Conservation (phyloP, 805 yeast genomes). For the Ogataea methylovora region DNA sequence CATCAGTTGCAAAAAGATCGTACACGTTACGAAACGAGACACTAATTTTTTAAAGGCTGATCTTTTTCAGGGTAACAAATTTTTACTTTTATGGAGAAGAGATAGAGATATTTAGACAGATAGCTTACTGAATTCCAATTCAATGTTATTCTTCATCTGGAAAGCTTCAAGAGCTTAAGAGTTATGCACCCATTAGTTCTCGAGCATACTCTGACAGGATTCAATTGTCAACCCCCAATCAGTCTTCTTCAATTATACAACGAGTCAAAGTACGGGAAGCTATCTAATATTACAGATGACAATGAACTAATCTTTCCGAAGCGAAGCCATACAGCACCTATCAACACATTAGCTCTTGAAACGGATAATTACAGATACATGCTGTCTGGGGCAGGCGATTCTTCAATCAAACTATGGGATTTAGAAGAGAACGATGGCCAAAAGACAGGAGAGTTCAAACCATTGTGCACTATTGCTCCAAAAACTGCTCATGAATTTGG, state of each 20-base stretch:
- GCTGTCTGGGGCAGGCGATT: conserved; percentile 70
- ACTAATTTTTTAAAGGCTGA: too few species aligned
- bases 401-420: conserved; percentile 64
- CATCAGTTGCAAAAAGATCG: too few species aligned
- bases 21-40: too few species aligned
- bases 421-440: conserved; percentile 22
- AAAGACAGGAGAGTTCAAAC: conserved; percentile 8
- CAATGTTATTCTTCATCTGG: too few species aligned
- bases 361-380: conserved; percentile 34
- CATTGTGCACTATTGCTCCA: conserved; percentile 19
- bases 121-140: too few species aligned
- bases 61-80: too few species aligned
- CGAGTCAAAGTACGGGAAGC: conserved; percentile 16
- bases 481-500: conserved; percentile 59
- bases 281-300: conserved; percentile 13
- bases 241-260: conserved; percentile 16
- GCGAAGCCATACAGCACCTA: conserved; percentile 41
- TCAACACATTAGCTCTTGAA: conserved; percentile 58
- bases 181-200: not conserved
- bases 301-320: conserved; percentile 30
- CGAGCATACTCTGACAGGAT: not conserved
- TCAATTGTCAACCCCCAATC: not conserved
- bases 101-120: too few species aligned
- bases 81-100: too few species aligned
- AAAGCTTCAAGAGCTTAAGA: too few species aligned